Conservation (phyloP, 768 basidiomycete species). For the Leccinellum albellum region DNA sequence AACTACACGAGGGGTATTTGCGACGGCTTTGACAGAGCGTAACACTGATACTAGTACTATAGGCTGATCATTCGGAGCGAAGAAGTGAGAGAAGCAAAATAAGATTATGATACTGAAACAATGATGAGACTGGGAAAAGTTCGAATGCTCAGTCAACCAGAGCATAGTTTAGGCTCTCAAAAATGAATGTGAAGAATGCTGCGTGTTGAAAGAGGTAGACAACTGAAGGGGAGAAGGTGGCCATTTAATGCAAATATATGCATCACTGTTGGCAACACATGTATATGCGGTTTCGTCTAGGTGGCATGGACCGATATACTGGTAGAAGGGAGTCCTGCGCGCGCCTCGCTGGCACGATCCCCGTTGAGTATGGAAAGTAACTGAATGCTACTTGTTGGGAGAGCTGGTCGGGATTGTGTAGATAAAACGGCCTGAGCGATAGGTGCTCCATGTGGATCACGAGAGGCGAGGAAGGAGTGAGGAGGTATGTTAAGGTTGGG, state of each 20-base stretch:
- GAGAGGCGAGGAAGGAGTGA: slow-evolving; percentile 9
- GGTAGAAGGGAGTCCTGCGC: slow-evolving; percentile 5
- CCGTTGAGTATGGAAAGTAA: slow-evolving; percentile 36
- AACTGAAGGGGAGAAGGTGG: slow-evolving; percentile 1
- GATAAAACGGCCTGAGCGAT: slow-evolving; percentile 11
- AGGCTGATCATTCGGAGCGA: slow-evolving; percentile 18
- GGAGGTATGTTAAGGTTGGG: slow-evolving; percentile 9
- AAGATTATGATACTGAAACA: slow-evolving; percentile 31
- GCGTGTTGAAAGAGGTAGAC: background rate
- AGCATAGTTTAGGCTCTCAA: slow-evolving; percentile 19
- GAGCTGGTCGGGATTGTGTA: slow-evolving; percentile 15
- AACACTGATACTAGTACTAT: slow-evolving; percentile 33
- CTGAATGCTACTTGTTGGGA: slow-evolving; percentile 25
- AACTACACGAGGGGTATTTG: slow-evolving; percentile 37
- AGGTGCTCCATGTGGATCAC: slow-evolving; percentile 11
- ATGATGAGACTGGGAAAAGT: slow-evolving; percentile 20
- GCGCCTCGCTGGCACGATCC: slow-evolving; percentile 14
- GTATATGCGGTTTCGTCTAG: slow-evolving; percentile 15
- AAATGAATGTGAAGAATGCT: slow-evolving; percentile 7
- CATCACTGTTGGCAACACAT: slow-evolving; percentile 7
- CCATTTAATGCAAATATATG: slow-evolving; percentile 21
- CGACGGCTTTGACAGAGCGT: slow-evolving; percentile 22
- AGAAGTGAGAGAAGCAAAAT: slow-evolving; percentile 21
- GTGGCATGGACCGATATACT: slow-evolving; percentile 20
- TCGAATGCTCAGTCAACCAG: slow-evolving; percentile 22